Evolutionary conservation across 108 stramenopile genomes (phyloP), one percentile per base, ranked within the genome.

Genomic region (Cyclostephanos tholiformis): DNA sequence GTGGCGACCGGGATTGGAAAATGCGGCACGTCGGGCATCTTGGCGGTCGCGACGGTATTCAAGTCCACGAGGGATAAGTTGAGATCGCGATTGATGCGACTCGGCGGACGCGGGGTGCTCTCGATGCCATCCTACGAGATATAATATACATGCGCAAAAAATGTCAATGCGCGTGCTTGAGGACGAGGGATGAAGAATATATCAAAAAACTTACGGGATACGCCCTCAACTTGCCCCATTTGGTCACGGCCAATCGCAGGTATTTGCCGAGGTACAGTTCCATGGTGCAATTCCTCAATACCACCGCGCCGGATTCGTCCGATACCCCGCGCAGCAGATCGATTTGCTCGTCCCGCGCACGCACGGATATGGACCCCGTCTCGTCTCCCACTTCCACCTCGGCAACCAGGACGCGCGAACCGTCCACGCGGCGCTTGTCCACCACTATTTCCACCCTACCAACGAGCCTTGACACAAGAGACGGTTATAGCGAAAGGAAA

Each of bases 371-470:
- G 26, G 72, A 82, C 4, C 93, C 93, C 5, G 90, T 84, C 46
- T 88, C 90, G 64, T 94, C 93, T 16, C 93, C 93, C 0, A 94
- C 86, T 69, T 86, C 86, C 11, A 91, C 89, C 78, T 94, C 93
- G 1, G 93, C 93, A 10, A 94, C 78, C 50, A 89, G 82, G 16
- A 94, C 89, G 25, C 90, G 73, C 20, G 90, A 86, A 25, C 85
- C 79, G 80, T 94, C 93, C 17, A 94, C 93, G 26, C 93, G 79
- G 23, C 63, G 48, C 66, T 94, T 94, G 72, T 91, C 90, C 14
- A 91, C 93, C 12, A 94, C 93, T 25, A 94, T 35, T 65, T 91
- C 87, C 19, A 94, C 87, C 19, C 79, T 82, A 26, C 90, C 90
- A 11, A 94, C 89, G 36, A 89, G 89, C 6, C 89, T 93, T n/a